Percentiles rank a stretch among this genome's conserved stretches.
phyloP scores from a whole-genome alignment of 208 protist species.

The Crithidia brevicula region DNA sequence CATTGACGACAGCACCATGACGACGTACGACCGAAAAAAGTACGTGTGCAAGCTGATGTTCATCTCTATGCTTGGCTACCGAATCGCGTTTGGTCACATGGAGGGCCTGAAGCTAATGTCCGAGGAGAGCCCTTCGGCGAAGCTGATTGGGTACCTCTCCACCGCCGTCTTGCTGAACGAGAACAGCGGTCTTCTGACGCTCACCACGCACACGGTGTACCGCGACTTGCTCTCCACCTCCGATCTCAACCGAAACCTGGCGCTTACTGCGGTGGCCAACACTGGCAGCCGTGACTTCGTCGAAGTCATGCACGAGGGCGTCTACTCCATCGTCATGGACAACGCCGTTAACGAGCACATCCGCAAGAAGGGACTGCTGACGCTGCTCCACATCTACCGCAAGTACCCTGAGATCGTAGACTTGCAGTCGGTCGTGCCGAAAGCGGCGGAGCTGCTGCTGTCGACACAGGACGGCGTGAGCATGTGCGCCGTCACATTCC shows the following conservation, averaged over 20 bases:
- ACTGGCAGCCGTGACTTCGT: constrained; percentile 98
- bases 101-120: constrained; percentile 98
- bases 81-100: constrained; percentile 99
- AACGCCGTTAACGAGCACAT: constrained; percentile 81
- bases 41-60: constrained; percentile 99
- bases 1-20: constrained; percentile 80
- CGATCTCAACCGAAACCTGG: constrained; percentile 95
- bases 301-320: constrained; percentile 95
- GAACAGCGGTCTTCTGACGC: constrained; percentile 96
- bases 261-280: constrained; percentile 97
- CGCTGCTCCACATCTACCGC: constrained; percentile 96
- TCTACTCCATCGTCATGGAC: constrained; percentile 95
- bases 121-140: constrained; percentile 95
- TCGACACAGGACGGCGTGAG: constrained; percentile 93
- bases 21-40: constrained; percentile 98
- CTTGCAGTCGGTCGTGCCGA: constrained; percentile 56
- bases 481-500: constrained; percentile 91
- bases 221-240: constrained; percentile 94
- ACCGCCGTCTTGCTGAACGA: constrained; percentile 97
- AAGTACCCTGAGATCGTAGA: constrained; percentile 94
- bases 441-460: constrained; percentile 88
- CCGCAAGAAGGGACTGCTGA: constrained; percentile 98
- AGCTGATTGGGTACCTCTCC: constrained; percentile 98
- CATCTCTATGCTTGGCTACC: constrained; percentile 99
- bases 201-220: constrained; percentile 98